These are phyloP conservation scores for Boletellus ananas DNA, from an alignment of 768 basidiomycete genomes.

Conservation along the genomic window DNA sequence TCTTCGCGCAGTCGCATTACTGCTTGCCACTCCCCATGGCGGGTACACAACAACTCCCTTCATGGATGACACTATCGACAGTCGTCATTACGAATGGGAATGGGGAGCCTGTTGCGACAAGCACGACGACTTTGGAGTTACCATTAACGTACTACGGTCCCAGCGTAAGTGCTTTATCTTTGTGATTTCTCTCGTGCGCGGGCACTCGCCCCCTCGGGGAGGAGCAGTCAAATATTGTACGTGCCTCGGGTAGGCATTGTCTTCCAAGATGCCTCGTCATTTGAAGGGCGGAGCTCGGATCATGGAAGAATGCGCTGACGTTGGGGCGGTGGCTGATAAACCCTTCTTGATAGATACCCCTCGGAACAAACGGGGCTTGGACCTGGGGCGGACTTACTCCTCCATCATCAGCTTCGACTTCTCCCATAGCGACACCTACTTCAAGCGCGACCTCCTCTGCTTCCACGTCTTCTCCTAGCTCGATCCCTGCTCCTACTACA, in stretches of 20 bases:
- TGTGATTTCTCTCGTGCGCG: neutral
- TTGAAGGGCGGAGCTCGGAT: neutral
- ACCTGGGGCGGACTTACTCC: slow-evolving; percentile 72
- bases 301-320: slow-evolving; percentile 6
- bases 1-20: neutral
- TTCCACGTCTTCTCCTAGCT: slow-evolving; percentile 24
- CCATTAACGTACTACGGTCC: slow-evolving; percentile 83
- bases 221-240: neutral
- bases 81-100: slow-evolving; percentile 49
- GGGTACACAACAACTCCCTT: slow-evolving; percentile 61
- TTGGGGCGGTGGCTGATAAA: slow-evolving; percentile 11
- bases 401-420: slow-evolving; percentile 39
- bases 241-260: neutral
- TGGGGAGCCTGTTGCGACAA: slow-evolving; percentile 53
- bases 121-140: slow-evolving; percentile 56
- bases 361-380: slow-evolving; percentile 59
- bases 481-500: slow-evolving; percentile 6
- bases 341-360: slow-evolving; percentile 56
- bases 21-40: slow-evolving; percentile 23
- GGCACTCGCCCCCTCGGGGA: neutral
- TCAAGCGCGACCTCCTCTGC: slow-evolving; percentile 27
- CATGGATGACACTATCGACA: slow-evolving; percentile 64
- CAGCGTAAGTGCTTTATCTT: slow-evolving; percentile 50
- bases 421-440: slow-evolving; percentile 26
- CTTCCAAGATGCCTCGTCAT: neutral